Conservation (phyloP, 2,329 filamentous ascomycete species). For the Colletotrichum spaethianum region DNA sequence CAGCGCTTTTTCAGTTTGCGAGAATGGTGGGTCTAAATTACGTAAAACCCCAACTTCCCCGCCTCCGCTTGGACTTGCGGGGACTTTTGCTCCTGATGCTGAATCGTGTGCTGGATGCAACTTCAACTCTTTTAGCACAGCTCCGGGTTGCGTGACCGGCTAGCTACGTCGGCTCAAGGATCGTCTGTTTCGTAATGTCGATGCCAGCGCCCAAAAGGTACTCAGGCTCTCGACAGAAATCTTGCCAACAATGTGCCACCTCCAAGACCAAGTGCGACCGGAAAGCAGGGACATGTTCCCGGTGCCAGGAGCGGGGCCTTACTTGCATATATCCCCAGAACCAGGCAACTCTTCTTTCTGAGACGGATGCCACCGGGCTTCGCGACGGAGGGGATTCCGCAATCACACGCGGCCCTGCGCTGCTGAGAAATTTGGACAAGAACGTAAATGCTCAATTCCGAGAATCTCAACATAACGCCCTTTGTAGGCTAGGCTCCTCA, state of each 20-base stretch:
- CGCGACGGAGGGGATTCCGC: background rate
- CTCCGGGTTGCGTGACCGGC: background rate
- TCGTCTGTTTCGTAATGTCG: background rate
- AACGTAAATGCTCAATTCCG: background rate
- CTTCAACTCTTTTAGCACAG: background rate
- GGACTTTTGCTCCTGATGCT: background rate
- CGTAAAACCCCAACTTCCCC: slow-evolving; percentile 16
- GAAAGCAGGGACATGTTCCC: slow-evolving; percentile 48
- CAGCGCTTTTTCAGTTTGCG: background rate
- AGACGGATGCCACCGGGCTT: background rate
- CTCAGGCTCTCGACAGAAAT: slow-evolving; percentile 55
- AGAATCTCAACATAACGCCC: background rate
- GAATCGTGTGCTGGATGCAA: background rate
- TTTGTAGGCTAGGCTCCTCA: background rate
- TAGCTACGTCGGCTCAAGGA: background rate
- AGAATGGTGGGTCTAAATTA: background rate
- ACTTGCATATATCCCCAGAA: slow-evolving; percentile 49
- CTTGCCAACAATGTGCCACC: slow-evolving; percentile 53
- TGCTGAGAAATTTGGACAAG: background rate
- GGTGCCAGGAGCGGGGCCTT: slow-evolving; percentile 50
- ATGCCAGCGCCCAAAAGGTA: slow-evolving; percentile 47
- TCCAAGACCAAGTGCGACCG: slow-evolving; percentile 60
- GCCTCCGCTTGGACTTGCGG: background rate
- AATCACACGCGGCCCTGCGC: no score
- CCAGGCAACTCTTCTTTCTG: background rate